phyloP scores from a whole-genome alignment of 2,329 filamentous ascomycete species.

The Seiridium unicorne region DNA sequence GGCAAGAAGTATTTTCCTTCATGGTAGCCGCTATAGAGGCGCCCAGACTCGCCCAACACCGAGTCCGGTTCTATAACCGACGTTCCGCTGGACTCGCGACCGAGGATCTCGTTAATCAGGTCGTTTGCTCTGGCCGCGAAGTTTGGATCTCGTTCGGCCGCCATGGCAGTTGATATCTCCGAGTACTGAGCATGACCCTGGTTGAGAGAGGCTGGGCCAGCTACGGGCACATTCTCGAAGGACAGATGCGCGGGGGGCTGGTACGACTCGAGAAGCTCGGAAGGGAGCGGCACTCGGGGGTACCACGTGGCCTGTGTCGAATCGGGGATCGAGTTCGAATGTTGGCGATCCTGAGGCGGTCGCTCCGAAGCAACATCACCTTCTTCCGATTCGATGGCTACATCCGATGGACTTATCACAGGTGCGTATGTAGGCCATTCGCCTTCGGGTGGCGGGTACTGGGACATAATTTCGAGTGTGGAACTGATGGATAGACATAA shows the following conservation, averaged over 20 bases:
- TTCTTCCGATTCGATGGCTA: too few relatives aligned
- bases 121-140: background rate
- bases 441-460: too few relatives aligned
- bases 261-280: background rate
- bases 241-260: background rate
- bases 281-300: background rate
- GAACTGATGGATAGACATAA: too few relatives aligned
- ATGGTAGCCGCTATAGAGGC: background rate
- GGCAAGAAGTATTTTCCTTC: slow-evolving; percentile 4
- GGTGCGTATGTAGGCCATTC: too few relatives aligned
- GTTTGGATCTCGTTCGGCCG: background rate
- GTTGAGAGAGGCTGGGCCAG: background rate
- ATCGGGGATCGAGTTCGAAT: background rate
- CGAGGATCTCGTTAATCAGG: background rate
- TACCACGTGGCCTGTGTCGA: background rate
- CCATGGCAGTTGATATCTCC: background rate
- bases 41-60: background rate
- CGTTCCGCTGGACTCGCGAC: background rate
- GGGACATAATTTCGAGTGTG: too few relatives aligned
- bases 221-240: background rate
- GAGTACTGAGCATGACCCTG: background rate
- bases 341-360: background rate
- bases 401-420: too few relatives aligned
- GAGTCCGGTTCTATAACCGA: background rate
- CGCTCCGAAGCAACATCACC: too few relatives aligned